phyloP scores from a whole-genome alignment of 768 basidiomycete genomes.

The Imleria badia region DNA sequence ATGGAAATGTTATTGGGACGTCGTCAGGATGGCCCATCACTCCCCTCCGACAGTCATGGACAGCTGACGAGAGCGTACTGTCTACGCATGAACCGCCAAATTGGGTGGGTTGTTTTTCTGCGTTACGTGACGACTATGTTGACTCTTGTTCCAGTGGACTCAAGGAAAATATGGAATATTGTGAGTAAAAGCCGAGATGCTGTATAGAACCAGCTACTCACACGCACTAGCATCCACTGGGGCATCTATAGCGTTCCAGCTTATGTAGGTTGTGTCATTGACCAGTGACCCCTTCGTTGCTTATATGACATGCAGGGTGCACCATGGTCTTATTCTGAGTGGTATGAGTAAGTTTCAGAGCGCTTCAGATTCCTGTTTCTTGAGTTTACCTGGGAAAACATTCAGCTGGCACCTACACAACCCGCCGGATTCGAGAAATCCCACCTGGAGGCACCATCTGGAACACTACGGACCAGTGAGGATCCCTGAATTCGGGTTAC shows the following conservation, averaged over 20 bases:
- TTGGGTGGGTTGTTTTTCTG: constrained; percentile 41
- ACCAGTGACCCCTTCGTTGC: not conserved
- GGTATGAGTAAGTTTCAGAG: constrained; percentile 47
- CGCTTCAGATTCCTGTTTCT: not conserved
- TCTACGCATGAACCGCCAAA: constrained; percentile 50
- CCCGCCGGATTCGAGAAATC: constrained; percentile 34
- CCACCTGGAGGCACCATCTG: constrained; percentile 50
- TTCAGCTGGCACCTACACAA: constrained; percentile 42
- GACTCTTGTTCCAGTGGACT: constrained; percentile 39
- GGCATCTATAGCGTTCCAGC: constrained; percentile 48
- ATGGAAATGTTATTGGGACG: constrained; percentile 36
- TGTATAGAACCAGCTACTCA: not conserved
- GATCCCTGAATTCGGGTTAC: not conserved
- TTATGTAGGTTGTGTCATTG: constrained; percentile 28
- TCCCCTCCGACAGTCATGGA: constrained; percentile 42
- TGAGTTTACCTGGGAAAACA: not conserved
- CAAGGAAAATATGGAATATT: constrained; percentile 57
- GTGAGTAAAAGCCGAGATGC: constrained; percentile 31
- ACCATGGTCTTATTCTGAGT: constrained; percentile 47
- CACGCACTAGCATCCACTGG: constrained; percentile 45
- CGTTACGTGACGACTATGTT: not conserved
- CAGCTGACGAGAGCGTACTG: constrained; percentile 35
- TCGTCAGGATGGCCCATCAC: constrained; percentile 39
- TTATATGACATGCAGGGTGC: constrained; percentile 34
- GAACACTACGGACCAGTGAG: constrained; percentile 45